Conservation (phyloP, 305 asterid species). For the Solanum aculeatissimum region DNA sequence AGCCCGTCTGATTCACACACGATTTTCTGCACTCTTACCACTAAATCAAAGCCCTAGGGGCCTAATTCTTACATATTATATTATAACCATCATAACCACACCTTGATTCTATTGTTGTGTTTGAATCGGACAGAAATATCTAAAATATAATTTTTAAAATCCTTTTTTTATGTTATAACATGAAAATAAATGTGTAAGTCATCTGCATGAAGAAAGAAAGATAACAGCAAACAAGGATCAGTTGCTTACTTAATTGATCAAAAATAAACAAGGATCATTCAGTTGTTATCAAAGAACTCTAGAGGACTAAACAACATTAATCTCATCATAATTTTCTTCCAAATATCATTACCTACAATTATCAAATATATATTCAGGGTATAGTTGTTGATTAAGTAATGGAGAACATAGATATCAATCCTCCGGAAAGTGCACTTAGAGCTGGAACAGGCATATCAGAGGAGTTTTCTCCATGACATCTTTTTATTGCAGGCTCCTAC, state of each 20-base stretch:
- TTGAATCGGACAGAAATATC: background rate
- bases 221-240: background rate
- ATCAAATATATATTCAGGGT: background rate
- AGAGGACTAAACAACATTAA: background rate
- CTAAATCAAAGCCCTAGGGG: background rate
- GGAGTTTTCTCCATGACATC: background rate
- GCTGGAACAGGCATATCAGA: background rate
- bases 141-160: background rate
- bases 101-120: background rate
- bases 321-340: background rate
- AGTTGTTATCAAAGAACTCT: background rate
- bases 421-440: background rate
- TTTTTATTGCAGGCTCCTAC: background rate
- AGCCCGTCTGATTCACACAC: background rate
- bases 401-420: background rate
- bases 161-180: background rate
- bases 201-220: background rate
- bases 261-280: background rate
- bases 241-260: background rate
- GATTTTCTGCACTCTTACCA: background rate
- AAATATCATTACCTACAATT: background rate
- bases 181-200: background rate
- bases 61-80: background rate
- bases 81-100: background rate
- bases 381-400: background rate